Conservation (phyloP, 129 eudicot species). For the Centaurea solstitialis region DNA sequence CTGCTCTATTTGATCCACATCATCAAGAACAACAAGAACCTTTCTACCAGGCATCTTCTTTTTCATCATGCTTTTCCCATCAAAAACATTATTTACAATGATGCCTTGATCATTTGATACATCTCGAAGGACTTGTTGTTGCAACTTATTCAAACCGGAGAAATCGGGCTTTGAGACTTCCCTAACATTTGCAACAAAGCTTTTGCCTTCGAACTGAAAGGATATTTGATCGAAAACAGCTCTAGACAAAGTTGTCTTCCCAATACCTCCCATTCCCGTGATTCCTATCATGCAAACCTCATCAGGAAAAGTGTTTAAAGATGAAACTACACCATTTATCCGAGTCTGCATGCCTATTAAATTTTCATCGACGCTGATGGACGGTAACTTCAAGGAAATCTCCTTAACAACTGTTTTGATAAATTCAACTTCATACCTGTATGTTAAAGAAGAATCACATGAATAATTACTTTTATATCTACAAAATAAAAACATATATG, state of each 20-base stretch:
- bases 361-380: not conserved
- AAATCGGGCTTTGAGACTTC: not conserved
- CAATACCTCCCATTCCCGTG: not conserved
- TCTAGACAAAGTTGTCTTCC: not conserved
- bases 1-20: not conserved
- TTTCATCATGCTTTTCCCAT: not conserved
- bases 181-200: not conserved
- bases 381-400: not conserved
- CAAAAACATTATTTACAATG: not conserved
- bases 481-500: not conserved
- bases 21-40: conserved; percentile 10
- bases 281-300: not conserved
- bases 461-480: not conserved
- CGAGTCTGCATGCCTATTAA: not conserved
- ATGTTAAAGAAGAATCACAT: not conserved
- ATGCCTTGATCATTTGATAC: not conserved
- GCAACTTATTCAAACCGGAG: not conserved
- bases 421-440: not conserved
- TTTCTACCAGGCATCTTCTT: not conserved
- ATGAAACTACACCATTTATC: not conserved
- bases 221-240: not conserved
- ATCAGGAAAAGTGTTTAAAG: not conserved
- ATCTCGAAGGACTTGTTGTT: not conserved
- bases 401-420: not conserved
- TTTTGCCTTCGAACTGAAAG: not conserved